A percentile compares a stretch with the other conserved stretches of the same genome.
phyloP scores from a whole-genome alignment of 108 stramenopile genomes.

The Cylindrotheca fusiformis region DNA sequence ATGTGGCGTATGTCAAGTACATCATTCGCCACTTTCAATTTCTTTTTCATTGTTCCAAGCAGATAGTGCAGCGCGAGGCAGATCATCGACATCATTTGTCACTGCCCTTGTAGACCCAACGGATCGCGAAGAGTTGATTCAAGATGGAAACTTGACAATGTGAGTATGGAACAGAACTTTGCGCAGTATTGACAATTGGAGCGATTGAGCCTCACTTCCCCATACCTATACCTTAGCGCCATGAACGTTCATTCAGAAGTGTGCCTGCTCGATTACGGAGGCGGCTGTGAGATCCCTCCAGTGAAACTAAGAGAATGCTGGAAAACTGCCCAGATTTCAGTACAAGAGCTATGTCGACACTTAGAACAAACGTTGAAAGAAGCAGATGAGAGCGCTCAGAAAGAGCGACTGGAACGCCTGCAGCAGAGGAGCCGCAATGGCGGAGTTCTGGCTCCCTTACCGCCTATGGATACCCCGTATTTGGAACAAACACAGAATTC shows the following conservation, averaged over 20 bases:
- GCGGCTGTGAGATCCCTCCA: conserved; percentile 70
- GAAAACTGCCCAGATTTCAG: conserved; percentile 40
- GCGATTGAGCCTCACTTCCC: background rate
- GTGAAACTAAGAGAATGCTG: conserved; percentile 51
- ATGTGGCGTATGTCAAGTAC: conserved; percentile 53
- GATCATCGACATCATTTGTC: conserved; percentile 48
- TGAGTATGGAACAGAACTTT: too few relatives aligned
- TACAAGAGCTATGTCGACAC: conserved; percentile 52
- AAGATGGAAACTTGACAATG: conserved; percentile 66
- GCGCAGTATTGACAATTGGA: background rate
- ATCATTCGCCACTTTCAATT: conserved; percentile 89
- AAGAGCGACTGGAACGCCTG: conserved; percentile 58
- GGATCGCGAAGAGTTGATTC: conserved; percentile 82
- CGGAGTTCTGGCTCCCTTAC: background rate
- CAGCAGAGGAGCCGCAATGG: conserved; percentile 17
- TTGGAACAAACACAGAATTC: conserved; percentile 14
- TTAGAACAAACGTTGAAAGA: conserved; percentile 62
- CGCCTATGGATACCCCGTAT: conserved; percentile 14
- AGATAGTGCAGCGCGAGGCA: conserved; percentile 24
- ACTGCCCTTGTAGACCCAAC: conserved; percentile 71
- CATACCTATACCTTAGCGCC: conserved; percentile 30
- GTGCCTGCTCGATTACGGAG: conserved; percentile 77
- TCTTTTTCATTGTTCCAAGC: conserved; percentile 89
- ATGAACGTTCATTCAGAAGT: conserved; percentile 89
- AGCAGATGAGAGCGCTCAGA: conserved; percentile 69